phyloP scores from a whole-genome alignment of 331 rosid genomes.

The Malus hybrid region DNA sequence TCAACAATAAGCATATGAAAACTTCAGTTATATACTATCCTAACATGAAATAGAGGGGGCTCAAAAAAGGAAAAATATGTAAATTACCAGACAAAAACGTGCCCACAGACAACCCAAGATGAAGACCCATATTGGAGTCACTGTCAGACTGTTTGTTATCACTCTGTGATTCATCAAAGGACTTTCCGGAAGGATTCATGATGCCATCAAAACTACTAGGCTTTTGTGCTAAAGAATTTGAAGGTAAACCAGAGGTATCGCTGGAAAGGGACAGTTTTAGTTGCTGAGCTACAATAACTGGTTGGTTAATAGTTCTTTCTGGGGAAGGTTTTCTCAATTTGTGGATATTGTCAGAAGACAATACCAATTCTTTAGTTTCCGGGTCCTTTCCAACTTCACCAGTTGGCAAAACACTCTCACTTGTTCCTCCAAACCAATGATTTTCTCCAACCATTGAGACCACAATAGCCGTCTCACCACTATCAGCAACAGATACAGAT shows the following conservation, averaged over 20 bases:
- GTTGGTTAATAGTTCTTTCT: constrained; percentile 25
- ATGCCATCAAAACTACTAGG: constrained; percentile 26
- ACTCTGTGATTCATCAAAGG: constrained; percentile 27
- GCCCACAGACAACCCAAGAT: constrained; percentile 71
- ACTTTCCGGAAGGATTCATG: constrained; percentile 7
- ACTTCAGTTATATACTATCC: neutral
- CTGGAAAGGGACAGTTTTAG: constrained; percentile 56
- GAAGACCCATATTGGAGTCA: constrained; percentile 55
- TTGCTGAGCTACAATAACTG: constrained; percentile 34
- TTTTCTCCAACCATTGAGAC: constrained; percentile 68
- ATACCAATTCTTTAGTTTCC: constrained; percentile 35
- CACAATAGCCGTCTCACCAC: constrained; percentile 92
- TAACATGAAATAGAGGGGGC: constrained; percentile 12
- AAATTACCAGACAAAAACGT: constrained; percentile 55
- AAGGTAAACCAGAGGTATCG: constrained; percentile 36
- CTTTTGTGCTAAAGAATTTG: constrained; percentile 29
- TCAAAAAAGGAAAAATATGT: neutral
- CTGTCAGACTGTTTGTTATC: constrained; percentile 28
- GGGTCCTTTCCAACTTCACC: constrained; percentile 37
- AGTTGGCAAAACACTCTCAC: constrained; percentile 27
- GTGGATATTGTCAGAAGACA: constrained; percentile 33
- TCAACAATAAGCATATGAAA: neutral
- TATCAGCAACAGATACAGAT: constrained; percentile 78
- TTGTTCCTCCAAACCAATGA: constrained; percentile 46
- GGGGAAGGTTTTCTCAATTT: constrained; percentile 8